Evolutionary conservation across 306 rosid genomes (phyloP).

Genomic region (Cucurbita pepo): DNA sequence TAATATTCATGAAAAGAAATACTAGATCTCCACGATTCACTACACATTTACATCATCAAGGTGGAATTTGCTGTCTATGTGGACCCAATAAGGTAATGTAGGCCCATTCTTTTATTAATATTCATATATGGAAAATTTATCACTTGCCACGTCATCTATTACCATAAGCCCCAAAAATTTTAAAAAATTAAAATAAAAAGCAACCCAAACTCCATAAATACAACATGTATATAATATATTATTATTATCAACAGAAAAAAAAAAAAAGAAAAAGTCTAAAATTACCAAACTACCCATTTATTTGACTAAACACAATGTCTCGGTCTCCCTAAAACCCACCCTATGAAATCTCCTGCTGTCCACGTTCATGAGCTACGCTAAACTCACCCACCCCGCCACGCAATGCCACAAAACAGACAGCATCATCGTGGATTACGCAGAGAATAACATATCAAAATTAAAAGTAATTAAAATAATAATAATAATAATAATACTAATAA

Average conservation of each 20-base stretch:
- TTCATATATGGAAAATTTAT: not conserved
- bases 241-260: not conserved
- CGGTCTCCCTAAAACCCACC: slow-evolving; percentile 1
- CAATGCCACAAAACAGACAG: slow-evolving; percentile 2
- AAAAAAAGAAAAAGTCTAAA: not conserved
- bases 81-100: not conserved
- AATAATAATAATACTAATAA: not conserved
- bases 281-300: not conserved
- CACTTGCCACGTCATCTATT: slow-evolving; percentile 5
- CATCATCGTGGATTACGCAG: slow-evolving; percentile 1
- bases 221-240: not conserved
- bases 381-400: not conserved
- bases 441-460: not conserved
- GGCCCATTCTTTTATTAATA: not conserved
- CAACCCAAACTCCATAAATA: not conserved
- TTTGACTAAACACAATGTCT: slow-evolving; percentile 2
- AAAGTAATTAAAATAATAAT: not conserved
- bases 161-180: not conserved
- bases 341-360: slow-evolving; percentile 7
- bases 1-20: not conserved
- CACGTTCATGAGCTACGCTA: slow-evolving; percentile 3
- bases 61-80: not conserved
- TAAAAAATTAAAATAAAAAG: not conserved
- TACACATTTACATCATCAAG: not conserved
- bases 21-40: not conserved